Conservation (phyloP, 2,329 filamentous ascomycete genomes). For the Nigrospora oryzae region DNA sequence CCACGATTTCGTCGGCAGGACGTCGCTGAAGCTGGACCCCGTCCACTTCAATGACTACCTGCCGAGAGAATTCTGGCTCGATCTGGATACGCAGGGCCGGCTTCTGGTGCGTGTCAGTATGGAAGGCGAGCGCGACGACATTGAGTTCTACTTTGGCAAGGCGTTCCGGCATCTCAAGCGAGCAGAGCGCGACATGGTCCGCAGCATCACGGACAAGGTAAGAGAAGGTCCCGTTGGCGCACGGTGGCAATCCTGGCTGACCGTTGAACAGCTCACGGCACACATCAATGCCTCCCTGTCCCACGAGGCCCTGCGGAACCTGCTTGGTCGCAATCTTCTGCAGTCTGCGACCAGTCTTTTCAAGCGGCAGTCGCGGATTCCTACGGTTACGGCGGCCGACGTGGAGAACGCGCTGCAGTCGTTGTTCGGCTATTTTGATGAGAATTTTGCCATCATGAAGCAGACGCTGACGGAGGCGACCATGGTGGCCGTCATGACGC, state of each 20-base stretch:
- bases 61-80: conserved; percentile 94
- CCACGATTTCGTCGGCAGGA: conserved; percentile 93
- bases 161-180: conserved; percentile 91
- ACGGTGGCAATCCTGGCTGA: conserved; percentile 7
- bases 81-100: conserved; percentile 89
- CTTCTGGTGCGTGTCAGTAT: conserved; percentile 88
- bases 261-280: conserved; percentile 59
- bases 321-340: conserved; percentile 62
- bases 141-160: conserved; percentile 97
- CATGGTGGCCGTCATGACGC: conserved; percentile 98
- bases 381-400: conserved; percentile 60
- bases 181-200: conserved; percentile 95
- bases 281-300: conserved; percentile 91
- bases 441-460: conserved; percentile 99
- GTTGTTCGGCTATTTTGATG: conserved; percentile 90
- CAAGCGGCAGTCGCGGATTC: conserved; percentile 45
- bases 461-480: conserved; percentile 87
- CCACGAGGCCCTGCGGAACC: conserved; percentile 63
- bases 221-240: conserved; percentile 8
- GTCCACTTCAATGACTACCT: conserved; percentile 93
- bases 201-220: conserved; percentile 96
- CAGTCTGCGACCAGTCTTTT: conserved; percentile 11
- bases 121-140: conserved; percentile 97
- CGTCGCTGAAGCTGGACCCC: conserved; percentile 97
- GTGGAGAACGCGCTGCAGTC: conserved; percentile 75